Evolutionary conservation across 2,329 filamentous ascomycete species (phyloP), one percentile per base, ranked within the genome.

Genomic region (Cephalotrichum gorgonifer): DNA sequence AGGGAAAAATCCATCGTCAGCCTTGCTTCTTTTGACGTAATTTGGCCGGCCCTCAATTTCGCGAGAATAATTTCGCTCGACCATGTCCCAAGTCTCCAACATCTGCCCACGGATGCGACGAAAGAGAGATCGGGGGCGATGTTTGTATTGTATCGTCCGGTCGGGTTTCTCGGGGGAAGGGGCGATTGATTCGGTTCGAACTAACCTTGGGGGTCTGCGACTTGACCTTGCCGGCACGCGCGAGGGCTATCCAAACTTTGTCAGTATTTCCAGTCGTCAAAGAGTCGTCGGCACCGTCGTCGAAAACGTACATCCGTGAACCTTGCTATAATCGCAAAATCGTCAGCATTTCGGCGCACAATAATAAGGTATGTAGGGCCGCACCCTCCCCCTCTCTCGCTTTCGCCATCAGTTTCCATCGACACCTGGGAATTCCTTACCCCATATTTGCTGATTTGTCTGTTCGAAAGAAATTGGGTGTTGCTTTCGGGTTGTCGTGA

Each of bases 221-320:
- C 86, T 95, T 94, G 83, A 95, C 89, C 82, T 95, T 95, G 78
- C 88, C 88, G 76, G 82, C 79, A 83, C 83, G 82, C 70, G 81
- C 83, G 72, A 88, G 83, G 64, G 85, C 46, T 48, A 48, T 48
- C 38, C 27, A 88, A 68, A 83, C 84, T 35, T 23, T 26, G 41
- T 49, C 42, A 49, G 47, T 49, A 49, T 38, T 31, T 15, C 17
- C 14, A 30, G 14, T 31, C 30, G 28, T 33, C 27, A 25, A 27
- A 54, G 23, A 49, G 38, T 62, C 67, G 50, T 71, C 72, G 60
- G 87, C 88, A 88, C n/a, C n/a, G n/a, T 88, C 87, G 72, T 87
- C 87, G 74, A 93, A 25, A 28, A 45, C 46, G 38, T 85, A 70
- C 87, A 93, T 72, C 53, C 53, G 53, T 54, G 53, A 54, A 54